Evolutionary conservation across 768 basidiomycete genomes (phyloP).

Genomic region (Boletales sp.): DNA sequence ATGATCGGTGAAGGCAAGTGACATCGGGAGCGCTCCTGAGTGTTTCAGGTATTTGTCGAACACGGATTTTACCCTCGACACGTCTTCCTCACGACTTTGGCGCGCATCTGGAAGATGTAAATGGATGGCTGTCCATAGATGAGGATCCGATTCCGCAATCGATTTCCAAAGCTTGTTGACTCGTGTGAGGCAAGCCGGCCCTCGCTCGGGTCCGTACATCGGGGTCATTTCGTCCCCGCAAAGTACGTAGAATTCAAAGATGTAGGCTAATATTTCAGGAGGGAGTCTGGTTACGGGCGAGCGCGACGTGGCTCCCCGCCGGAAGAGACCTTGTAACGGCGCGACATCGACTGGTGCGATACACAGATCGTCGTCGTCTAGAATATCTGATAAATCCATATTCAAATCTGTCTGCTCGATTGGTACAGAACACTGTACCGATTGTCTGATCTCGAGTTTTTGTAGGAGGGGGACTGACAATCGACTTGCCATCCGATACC

Average conservation of each 20-base stretch:
- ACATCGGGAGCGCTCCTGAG: constrained; percentile 14
- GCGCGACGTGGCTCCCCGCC: neutral
- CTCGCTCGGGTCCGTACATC: neutral
- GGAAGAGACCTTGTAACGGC: neutral
- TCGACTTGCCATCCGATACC: neutral
- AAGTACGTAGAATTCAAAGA: constrained; percentile 11
- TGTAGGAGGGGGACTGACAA: neutral
- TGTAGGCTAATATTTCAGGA: constrained; percentile 33
- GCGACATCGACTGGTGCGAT: neutral
- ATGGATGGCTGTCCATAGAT: constrained; percentile 23
- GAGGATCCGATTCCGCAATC: constrained; percentile 7
- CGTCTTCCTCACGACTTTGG: neutral
- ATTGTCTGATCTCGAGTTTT: neutral
- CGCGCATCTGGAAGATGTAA: constrained; percentile 7
- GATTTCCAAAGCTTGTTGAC: constrained; percentile 22
- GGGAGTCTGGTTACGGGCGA: constrained; percentile 12
- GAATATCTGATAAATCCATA: neutral
- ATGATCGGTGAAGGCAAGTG: constrained; percentile 18
- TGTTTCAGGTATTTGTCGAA: constrained; percentile 11
- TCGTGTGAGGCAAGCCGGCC: constrained; percentile 11
- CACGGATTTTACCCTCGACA: neutral
- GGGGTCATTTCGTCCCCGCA: neutral
- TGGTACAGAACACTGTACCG: neutral
- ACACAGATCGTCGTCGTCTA: neutral
- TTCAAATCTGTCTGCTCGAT: neutral